Evolutionary conservation across 2,329 filamentous ascomycete genomes (phyloP).

Genomic region (Albifimbria verrucaria): DNA sequence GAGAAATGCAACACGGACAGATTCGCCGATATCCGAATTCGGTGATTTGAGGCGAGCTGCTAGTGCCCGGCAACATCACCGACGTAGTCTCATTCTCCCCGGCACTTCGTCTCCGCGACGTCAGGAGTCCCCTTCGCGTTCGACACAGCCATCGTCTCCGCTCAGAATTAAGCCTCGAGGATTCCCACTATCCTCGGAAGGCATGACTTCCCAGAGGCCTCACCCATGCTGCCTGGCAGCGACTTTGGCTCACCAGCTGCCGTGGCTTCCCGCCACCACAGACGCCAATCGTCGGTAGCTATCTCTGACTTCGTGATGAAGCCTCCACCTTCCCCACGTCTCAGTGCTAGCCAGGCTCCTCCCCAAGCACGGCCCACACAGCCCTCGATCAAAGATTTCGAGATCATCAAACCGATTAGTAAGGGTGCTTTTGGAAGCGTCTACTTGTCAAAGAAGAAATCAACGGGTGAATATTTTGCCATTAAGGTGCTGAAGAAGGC

Average conservation of each 20-base stretch:
- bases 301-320: conserved; percentile 67
- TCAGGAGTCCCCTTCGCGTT: conserved; percentile 83
- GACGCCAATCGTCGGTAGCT: conserved; percentile 86
- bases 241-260: conserved; percentile 77
- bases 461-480: conserved; percentile 95
- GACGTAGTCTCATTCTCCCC: conserved; percentile 81
- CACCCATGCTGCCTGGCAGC: conserved; percentile 77
- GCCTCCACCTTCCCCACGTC: conserved; percentile 76
- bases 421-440: conserved; percentile 98
- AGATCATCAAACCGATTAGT: conserved; percentile 99
- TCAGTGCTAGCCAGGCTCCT: conserved; percentile 71
- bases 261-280: conserved; percentile 63
- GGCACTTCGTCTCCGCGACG: conserved; percentile 75
- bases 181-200: conserved; percentile 57
- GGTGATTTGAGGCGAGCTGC: conserved; percentile 71
- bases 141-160: conserved; percentile 78
- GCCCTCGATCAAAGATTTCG: conserved; percentile 97
- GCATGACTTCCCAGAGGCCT: conserved; percentile 82
- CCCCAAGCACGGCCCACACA: conserved; percentile 85
- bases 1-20: conserved; percentile 65
- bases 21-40: conserved; percentile 88
- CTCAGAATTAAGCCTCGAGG: conserved; percentile 81
- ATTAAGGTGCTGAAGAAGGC: conserved; percentile 99
- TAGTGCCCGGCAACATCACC: conserved; percentile 78
- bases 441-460: conserved; percentile 97